Evolutionary conservation across 768 basidiomycete species (phyloP).

Genomic region (Tylopilus vinaceipallidus): DNA sequence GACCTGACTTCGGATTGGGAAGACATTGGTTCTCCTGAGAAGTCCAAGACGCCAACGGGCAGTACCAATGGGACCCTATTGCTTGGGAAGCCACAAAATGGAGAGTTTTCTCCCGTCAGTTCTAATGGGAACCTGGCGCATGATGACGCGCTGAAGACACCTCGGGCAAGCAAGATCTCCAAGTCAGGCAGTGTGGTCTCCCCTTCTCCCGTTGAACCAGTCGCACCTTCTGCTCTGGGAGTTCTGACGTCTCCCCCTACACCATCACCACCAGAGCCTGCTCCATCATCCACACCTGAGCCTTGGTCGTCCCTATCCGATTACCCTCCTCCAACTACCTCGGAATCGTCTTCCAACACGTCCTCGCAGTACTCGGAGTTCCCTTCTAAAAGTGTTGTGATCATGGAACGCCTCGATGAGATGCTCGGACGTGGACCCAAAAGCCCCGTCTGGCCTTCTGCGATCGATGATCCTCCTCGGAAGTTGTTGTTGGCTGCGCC

Average conservation of each 20-base stretch:
- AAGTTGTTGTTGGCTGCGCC: slow-evolving; percentile 82
- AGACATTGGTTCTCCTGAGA: slow-evolving; percentile 46
- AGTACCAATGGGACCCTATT: slow-evolving; percentile 37
- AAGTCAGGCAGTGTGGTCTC: slow-evolving; percentile 24
- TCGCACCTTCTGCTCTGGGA: slow-evolving; percentile 20
- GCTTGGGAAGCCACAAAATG: slow-evolving; percentile 24
- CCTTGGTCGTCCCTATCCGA: slow-evolving; percentile 75
- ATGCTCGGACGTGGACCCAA: slow-evolving; percentile 61
- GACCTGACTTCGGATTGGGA: slow-evolving; percentile 66
- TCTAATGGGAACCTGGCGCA: slow-evolving; percentile 27
- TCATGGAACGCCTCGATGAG: slow-evolving; percentile 72
- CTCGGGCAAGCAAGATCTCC: slow-evolving; percentile 35
- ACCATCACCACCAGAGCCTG: slow-evolving; percentile 53
- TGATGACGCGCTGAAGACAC: slow-evolving; percentile 34
- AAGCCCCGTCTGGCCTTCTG: slow-evolving; percentile 57
- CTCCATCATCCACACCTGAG: slow-evolving; percentile 69
- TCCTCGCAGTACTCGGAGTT: slow-evolving; percentile 63
- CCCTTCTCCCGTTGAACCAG: slow-evolving; percentile 20
- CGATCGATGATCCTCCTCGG: slow-evolving; percentile 82
- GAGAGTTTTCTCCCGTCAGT: slow-evolving; percentile 30
- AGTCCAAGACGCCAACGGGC: slow-evolving; percentile 49
- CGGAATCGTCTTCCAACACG: slow-evolving; percentile 72
- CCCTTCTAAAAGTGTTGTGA: slow-evolving; percentile 45
- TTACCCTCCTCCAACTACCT: slow-evolving; percentile 66
- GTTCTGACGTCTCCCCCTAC: slow-evolving; percentile 38